Evolutionary conservation across 1,284 basidiomycete genomes (phyloP), one percentile per base, ranked within the genome.

Genomic region (Hypsizygus ulmarius): DNA sequence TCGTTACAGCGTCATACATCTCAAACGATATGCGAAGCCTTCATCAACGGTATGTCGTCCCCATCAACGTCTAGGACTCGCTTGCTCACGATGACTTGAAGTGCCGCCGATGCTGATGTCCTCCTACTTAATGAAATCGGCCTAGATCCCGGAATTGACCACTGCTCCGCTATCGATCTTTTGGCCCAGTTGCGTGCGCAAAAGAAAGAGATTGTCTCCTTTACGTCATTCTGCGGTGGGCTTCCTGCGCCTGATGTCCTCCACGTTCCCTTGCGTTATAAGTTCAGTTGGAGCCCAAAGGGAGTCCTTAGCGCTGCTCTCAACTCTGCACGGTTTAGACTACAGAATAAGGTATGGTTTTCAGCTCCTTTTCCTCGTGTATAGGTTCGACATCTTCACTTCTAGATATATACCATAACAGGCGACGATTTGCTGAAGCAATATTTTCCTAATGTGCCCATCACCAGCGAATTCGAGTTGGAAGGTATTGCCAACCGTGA

Each of bases 71-170:
- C 18, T 3, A 19, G 5, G 12, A 8, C 18, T 36, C 14, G 18
- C 5, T 27, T 21, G 10, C 10, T 25, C 5, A 43, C 5, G 3
- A n/a, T 32, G 29, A 12, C 21, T 15, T 11, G 16, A 34, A 92
- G 90, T 2, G 93, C 94, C 0, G 56, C 76, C 38, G 66, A 76
- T 3, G 77, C 81, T 0, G 79, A 82, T 38, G 81, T 97, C 12
- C 71, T 95, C 0, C 72, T 97, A 0, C 76, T 97, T 38, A 96
- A 94, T 59, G 95, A 97, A 69, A 93, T 97, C 39, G 94, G 94
- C 1, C 73, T 97, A 0, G 95, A 97, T 66, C 94, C 94, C 0
- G 94, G 94, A n/a, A 90, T 97, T 54, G 95, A 98, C 68, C 94
- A 97, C 62, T 87, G 89, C 64, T 93, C 90, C 15, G 93, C 94